phyloP scores from a whole-genome alignment of 805 yeast species.

The Henningerozyma blattae region DNA sequence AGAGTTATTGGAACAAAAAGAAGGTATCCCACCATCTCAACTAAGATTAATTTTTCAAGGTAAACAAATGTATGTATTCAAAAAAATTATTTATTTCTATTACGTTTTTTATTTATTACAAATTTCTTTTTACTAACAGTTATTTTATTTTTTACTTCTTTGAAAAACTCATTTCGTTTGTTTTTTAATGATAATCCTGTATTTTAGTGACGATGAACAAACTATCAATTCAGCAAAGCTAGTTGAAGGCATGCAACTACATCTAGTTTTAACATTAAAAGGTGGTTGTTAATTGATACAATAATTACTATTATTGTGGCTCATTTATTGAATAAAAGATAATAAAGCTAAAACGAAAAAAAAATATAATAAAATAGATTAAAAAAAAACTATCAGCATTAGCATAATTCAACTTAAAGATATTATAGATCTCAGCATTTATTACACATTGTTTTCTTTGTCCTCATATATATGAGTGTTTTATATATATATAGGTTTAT shows the following conservation, averaged over 20 bases:
- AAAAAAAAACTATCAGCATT: too few relatives aligned
- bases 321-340: too few relatives aligned
- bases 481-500: too few relatives aligned
- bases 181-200: too few relatives aligned
- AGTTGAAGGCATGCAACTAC: conserved; percentile 76
- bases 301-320: too few relatives aligned
- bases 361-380: too few relatives aligned
- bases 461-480: too few relatives aligned
- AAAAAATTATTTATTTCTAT: conserved; percentile 1
- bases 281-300: too few relatives aligned
- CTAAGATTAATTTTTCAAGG: conserved; percentile 87
- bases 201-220: conserved; percentile 50
- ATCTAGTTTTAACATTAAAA: conserved; percentile 82
- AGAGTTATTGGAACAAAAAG: conserved; percentile 89
- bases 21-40: conserved; percentile 94
- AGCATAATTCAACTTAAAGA: too few relatives aligned
- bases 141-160: conserved; percentile 1
- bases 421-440: too few relatives aligned
- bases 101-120: background rate
- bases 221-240: conserved; percentile 65
- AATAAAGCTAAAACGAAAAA: too few relatives aligned
- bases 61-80: conserved; percentile 61
- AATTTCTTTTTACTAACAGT: background rate
- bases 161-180: conserved; percentile 5
- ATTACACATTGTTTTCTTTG: too few relatives aligned